These are phyloP conservation scores for Apiotrichum veenhuisii DNA, from an alignment of 1,284 basidiomycete species.

Conservation along the genomic window DNA sequence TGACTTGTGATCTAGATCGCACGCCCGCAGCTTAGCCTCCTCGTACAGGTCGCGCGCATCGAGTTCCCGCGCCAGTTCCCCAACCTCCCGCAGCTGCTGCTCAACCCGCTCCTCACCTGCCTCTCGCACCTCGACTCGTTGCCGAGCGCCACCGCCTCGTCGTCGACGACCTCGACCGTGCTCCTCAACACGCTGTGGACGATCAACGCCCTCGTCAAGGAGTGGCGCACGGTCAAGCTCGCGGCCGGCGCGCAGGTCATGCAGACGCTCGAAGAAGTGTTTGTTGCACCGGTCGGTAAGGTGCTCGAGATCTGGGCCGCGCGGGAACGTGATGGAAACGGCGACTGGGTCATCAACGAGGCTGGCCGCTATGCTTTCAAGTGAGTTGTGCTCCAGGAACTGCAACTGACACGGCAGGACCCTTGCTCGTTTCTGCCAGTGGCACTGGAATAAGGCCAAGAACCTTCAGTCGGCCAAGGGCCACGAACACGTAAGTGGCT, in stretches of 20 bases:
- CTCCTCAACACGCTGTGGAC: slow-evolving; percentile 49
- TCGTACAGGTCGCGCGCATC: slow-evolving; percentile 45
- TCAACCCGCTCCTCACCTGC: slow-evolving; percentile 38
- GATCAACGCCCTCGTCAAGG: slow-evolving; percentile 50
- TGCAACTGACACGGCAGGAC: too few relatives aligned
- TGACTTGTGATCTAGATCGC: slow-evolving; percentile 36
- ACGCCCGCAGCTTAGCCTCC: slow-evolving; percentile 43
- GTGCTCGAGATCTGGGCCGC: slow-evolving; percentile 40
- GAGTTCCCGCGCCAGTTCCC: slow-evolving; percentile 43
- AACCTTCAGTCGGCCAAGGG: slow-evolving; percentile 34
- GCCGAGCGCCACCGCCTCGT: slow-evolving; percentile 16
- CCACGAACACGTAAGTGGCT: slow-evolving; percentile 30
- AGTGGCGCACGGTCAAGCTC: slow-evolving; percentile 48
- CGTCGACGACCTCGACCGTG: slow-evolving; percentile 31
- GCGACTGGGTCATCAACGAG: slow-evolving; percentile 42
- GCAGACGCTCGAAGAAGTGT: slow-evolving; percentile 37
- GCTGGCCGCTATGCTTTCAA: slow-evolving; percentile 49
- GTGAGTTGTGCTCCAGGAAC: slow-evolving; percentile 24
- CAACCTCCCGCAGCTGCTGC: slow-evolving; percentile 38
- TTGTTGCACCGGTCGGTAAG: slow-evolving; percentile 33
- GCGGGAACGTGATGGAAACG: slow-evolving; percentile 27
- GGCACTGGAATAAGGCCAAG: slow-evolving; percentile 46
- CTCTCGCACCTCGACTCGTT: slow-evolving; percentile 27
- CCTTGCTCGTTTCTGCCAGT: slow-evolving; percentile 41
- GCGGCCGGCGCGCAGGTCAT: slow-evolving; percentile 43